These are phyloP conservation scores for Trichoderma gamsii DNA, from an alignment of 495 filamentous ascomycete genomes.

Conservation along the genomic window DNA sequence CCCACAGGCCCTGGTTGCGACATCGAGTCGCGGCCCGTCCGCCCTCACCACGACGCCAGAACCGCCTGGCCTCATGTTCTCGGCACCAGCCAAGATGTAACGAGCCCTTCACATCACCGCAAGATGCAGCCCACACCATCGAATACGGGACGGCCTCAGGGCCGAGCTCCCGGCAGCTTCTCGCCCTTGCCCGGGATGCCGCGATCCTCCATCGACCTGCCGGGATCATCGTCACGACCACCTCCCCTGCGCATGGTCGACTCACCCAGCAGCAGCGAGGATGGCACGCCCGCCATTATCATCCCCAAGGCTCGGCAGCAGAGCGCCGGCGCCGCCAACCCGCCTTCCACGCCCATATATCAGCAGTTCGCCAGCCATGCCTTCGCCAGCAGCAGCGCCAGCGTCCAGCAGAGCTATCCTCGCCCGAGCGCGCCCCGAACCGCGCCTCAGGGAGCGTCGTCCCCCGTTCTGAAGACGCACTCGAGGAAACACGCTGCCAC, in stretches of 20 bases:
- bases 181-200: conserved; percentile 39
- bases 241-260: conserved; percentile 34
- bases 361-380: conserved; percentile 31
- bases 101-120: conserved; percentile 20
- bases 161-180: conserved; percentile 49
- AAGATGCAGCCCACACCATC: conserved; percentile 38
- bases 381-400: conserved; percentile 28
- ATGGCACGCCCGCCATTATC: conserved; percentile 26
- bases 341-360: conserved; percentile 29
- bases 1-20: not conserved
- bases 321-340: not conserved
- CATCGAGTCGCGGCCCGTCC: not conserved
- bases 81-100: conserved; percentile 32
- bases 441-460: conserved; percentile 33
- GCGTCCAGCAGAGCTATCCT: conserved; percentile 50
- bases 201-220: conserved; percentile 24
- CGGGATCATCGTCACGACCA: conserved; percentile 30
- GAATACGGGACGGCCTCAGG: conserved; percentile 35
- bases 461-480: conserved; percentile 34
- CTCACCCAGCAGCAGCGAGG: conserved; percentile 40
- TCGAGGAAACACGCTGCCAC: conserved; percentile 58
- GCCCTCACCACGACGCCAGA: not conserved
- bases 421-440: conserved; percentile 38
- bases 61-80: not conserved
- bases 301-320: conserved; percentile 25